Conservation (phyloP, 371 early-diverging fungal genomes). For the Saksenaea oblongispora region DNA sequence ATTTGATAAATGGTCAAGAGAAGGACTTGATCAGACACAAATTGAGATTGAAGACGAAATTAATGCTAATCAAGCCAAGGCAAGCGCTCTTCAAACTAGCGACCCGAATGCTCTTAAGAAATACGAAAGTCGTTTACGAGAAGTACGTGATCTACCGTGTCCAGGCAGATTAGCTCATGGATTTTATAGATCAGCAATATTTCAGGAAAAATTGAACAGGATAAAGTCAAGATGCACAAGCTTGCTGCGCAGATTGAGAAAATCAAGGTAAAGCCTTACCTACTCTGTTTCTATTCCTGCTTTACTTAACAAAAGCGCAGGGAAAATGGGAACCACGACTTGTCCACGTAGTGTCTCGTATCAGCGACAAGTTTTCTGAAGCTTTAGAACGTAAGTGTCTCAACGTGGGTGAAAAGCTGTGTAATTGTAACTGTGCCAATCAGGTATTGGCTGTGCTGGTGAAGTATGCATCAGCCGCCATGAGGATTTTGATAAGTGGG, state of each 20-base stretch:
- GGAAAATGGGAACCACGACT: conserved; percentile 72
- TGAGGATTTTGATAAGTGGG: conserved; percentile 93
- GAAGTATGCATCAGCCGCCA: conserved; percentile 74
- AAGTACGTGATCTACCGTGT: conserved; percentile 41
- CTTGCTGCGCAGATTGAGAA: conserved; percentile 33
- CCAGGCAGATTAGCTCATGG: background rate
- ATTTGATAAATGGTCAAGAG: conserved; percentile 31
- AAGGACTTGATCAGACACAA: conserved; percentile 30
- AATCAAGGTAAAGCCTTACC: conserved; percentile 42
- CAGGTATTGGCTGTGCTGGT: conserved; percentile 86
- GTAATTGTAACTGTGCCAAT: background rate
- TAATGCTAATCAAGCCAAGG: conserved; percentile 50
- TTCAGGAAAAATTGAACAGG: conserved; percentile 31
- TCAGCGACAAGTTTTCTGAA: conserved; percentile 71
- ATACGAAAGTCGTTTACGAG: conserved; percentile 58
- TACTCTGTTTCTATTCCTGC: background rate
- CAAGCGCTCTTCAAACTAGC: conserved; percentile 43
- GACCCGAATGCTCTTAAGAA: conserved; percentile 64
- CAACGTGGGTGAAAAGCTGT: background rate
- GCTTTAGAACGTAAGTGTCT: conserved; percentile 65
- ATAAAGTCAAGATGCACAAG: conserved; percentile 25
- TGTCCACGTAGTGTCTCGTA: conserved; percentile 52
- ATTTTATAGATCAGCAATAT: conserved; percentile 26
- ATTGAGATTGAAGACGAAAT: conserved; percentile 53
- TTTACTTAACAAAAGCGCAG: conserved; percentile 28